phyloP scores from a whole-genome alignment of 2,329 filamentous ascomycete genomes.

The Fusarium sp. region DNA sequence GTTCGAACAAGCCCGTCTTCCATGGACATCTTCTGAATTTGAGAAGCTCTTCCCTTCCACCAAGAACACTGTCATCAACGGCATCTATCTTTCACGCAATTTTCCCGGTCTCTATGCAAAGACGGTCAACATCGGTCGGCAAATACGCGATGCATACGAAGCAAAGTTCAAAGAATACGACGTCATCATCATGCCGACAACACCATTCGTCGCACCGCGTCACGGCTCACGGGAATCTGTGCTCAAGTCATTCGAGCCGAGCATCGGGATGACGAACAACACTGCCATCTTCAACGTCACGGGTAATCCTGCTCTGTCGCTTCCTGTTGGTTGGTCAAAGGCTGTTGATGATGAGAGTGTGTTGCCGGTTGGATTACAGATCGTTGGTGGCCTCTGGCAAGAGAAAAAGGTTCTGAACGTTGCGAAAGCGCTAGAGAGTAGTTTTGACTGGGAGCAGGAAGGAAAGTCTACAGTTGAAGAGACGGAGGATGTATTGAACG shows the following conservation, averaged over 20 bases:
- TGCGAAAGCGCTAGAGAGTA: conserved; percentile 58
- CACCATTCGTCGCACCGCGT: conserved; percentile 57
- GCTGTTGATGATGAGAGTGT: conserved; percentile 48
- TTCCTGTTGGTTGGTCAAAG: conserved; percentile 60
- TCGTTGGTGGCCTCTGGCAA: conserved; percentile 63
- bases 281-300: conserved; percentile 67
- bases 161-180: conserved; percentile 52
- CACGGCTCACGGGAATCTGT: conserved; percentile 53
- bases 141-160: conserved; percentile 59
- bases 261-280: conserved; percentile 64
- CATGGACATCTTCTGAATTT: conserved; percentile 59
- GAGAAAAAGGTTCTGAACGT: conserved; percentile 57
- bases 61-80: conserved; percentile 65
- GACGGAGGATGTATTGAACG: neutral
- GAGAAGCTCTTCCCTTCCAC: conserved; percentile 62
- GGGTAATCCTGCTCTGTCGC: conserved; percentile 63
- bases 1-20: conserved; percentile 59
- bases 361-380: conserved; percentile 64
- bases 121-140: conserved; percentile 58
- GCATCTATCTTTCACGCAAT: conserved; percentile 56
- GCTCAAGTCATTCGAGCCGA: conserved; percentile 58
- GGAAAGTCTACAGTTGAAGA: neutral
- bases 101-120: conserved; percentile 59
- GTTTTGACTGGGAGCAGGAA: conserved; percentile 52
- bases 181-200: conserved; percentile 59